Base-by-base conservation (phyloP, 2,329 filamentous ascomycete species). In the Cladosporium austrohemisphaericum region DNA sequence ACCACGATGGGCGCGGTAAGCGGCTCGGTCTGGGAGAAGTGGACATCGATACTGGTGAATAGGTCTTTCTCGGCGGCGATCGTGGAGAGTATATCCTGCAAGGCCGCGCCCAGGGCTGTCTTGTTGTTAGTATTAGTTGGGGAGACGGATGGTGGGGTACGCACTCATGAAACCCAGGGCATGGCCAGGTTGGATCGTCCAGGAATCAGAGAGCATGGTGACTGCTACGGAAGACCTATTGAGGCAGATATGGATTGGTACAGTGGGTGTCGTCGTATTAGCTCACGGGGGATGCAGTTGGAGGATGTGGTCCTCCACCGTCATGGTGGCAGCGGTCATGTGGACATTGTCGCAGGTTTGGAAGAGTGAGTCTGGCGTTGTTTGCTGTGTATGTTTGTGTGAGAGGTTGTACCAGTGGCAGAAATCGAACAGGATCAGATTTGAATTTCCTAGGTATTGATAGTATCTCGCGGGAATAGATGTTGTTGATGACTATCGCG, bases 41-140 rank as follows among this genome's bases (percentile, higher is more conserved):
- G 77, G 26, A 96, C 74, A 59, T 96, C 85, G 65, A 97, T 83
- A 60, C 85, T 84, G 3, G 88, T 87, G 69, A 92, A 96, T 5
- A 78, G 77, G 58, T 86, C 83, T 8, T 89, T 88, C 65, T 95
- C 88, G 67, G 96, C 97, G 62, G 97, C 77, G 46, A 88, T 84
- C 22, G 87, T 90, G 26, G 86, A 91, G 52, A 97, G 72, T 61
- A 94, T 79, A 64, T 95, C 89, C 70, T 97, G 90, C 28, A 98
- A 80, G 2, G 91, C 95, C 55, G 89, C 87, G 50, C 93, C 93
- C 51, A 98, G 83, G 41, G 85, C 90, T 95, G 65, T 57, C 37
- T 47, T 5, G 16, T 22, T 29, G 47, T 46, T 13, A 51, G 52
- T 23, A 32, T 19, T 38, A 18, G 20, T 20, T n/a, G 23, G 18